phyloP scores from a whole-genome alignment of 257 asterid species.

The Jacaranda mimosifolia region DNA sequence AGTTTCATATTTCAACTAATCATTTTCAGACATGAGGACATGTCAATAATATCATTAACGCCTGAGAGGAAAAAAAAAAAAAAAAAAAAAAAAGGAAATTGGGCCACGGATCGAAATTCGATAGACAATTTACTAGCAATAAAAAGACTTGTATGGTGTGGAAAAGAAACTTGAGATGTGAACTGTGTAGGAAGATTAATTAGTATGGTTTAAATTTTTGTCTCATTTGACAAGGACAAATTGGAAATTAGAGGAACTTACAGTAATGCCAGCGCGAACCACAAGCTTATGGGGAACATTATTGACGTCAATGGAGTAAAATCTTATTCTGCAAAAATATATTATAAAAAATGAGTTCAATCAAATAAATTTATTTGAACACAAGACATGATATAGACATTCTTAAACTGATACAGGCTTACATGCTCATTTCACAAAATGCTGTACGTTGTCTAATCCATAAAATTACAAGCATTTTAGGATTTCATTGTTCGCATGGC shows the following conservation, averaged over 20 bases:
- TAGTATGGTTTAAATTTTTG: background rate
- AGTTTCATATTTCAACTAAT: background rate
- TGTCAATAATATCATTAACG: too few species aligned
- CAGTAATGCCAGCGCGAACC: slow-evolving; percentile 85
- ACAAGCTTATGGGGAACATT: slow-evolving; percentile 84
- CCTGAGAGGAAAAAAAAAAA: too few species aligned
- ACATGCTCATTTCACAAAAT: background rate
- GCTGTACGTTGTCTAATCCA: background rate
- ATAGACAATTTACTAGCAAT: too few species aligned
- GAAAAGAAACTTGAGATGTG: too few species aligned
- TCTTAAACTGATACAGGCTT: background rate
- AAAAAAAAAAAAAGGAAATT: too few species aligned
- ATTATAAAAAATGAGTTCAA: slow-evolving; percentile 22
- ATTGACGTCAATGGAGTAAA: slow-evolving; percentile 84
- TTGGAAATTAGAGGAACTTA: slow-evolving; percentile 53
- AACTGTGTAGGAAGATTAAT: too few species aligned
- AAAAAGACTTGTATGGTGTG: too few species aligned
- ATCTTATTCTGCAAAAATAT: slow-evolving; percentile 65
- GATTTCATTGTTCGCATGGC: background rate
- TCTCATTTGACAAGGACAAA: background rate
- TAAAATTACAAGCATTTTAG: background rate
- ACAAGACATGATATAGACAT: background rate
- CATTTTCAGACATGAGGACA: background rate
- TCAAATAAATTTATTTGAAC: background rate
- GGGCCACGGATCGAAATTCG: too few species aligned